These are phyloP conservation scores for Jaapia argillacea DNA, from an alignment of 768 basidiomycete genomes.

Conservation along the genomic window DNA sequence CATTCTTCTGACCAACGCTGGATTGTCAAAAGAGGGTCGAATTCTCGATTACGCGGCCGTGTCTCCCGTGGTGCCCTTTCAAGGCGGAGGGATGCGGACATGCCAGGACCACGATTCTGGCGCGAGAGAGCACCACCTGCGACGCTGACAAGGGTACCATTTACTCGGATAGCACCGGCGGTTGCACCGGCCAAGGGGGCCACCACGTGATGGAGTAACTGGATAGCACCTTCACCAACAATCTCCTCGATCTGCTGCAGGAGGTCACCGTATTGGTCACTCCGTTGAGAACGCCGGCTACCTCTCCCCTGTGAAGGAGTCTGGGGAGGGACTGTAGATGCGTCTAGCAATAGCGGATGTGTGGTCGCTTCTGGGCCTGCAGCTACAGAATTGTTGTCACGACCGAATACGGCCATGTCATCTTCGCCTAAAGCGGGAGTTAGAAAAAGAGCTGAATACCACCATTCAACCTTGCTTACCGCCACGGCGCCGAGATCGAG, in stretches of 20 bases:
- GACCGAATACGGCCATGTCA: conserved; percentile 52
- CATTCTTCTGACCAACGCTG: conserved; percentile 89
- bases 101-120: conserved; percentile 34
- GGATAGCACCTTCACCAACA: conserved; percentile 71
- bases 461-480: too few species aligned
- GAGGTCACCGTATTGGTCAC: conserved; percentile 24
- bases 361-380: conserved; percentile 61
- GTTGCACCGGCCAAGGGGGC: conserved; percentile 27
- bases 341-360: conserved; percentile 76
- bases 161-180: conserved; percentile 66
- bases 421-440: conserved; percentile 31
- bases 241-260: conserved; percentile 74
- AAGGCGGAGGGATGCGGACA: conserved; percentile 50
- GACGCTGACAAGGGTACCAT: conserved; percentile 53
- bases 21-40: conserved; percentile 71
- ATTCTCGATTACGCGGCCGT: conserved; percentile 43
- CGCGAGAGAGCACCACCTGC: conserved; percentile 43
- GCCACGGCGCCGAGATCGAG: conserved; percentile 47
- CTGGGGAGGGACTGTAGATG: conserved; percentile 37
- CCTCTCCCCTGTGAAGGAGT: conserved; percentile 39
- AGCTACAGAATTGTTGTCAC: conserved; percentile 38
- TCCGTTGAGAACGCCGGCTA: conserved; percentile 28
- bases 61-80: conserved; percentile 39
- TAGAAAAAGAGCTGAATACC: conserved; percentile 13
- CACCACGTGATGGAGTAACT: conserved; percentile 16